Evolutionary conservation across 441 rosid species (phyloP), one percentile per base, ranked within the genome.

Genomic region (Erodium chrysanthum): DNA sequence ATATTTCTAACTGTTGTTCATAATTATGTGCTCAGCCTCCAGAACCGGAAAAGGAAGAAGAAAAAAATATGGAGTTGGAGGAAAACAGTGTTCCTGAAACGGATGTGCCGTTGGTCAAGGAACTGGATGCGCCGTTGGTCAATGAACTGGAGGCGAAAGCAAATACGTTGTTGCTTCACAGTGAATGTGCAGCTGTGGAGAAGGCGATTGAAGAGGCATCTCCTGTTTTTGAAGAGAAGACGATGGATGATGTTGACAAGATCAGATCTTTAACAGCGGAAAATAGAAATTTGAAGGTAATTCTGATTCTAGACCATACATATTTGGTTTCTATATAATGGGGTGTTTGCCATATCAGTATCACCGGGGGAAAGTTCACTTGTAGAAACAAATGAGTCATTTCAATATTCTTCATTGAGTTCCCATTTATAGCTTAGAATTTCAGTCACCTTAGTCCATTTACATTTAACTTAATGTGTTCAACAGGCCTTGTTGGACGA

Each of bases 201-300:
- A 81, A 87, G 74, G 89, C 86, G 33, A 80, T 87, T 17, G 91
- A 84, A 80, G 99, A 95, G 74, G 91, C 99, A 31, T 94, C 96
- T 80, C 92, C 95, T 61, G 90, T 90, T 63, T 66, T 91, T 10
- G 61, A 87, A 81, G 97, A 82, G 81, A 86, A 91, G 72, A 61
- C 92, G n/a, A 86, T 88, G 71, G 95, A 95, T 84, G 97, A 92
- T 75, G 87, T 92, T 7, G 48, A 86, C 81, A 88, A 87, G 79
- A 71, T 95, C 65, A 90, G 87, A 63, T 71, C 84, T 22, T 84
- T 95, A 71, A 81, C 84, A 0, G 85, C 78, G 71, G 97, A 95
- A 86, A 72, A 90, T 61, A 91, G 86, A 70, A 82, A 74, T 71
- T 76, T 95, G 27, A 88, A 86, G 97, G 97, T 90, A 77, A 64